Conservation (phyloP, 2,329 filamentous ascomycete genomes). For the Metarhizium robertsii region DNA sequence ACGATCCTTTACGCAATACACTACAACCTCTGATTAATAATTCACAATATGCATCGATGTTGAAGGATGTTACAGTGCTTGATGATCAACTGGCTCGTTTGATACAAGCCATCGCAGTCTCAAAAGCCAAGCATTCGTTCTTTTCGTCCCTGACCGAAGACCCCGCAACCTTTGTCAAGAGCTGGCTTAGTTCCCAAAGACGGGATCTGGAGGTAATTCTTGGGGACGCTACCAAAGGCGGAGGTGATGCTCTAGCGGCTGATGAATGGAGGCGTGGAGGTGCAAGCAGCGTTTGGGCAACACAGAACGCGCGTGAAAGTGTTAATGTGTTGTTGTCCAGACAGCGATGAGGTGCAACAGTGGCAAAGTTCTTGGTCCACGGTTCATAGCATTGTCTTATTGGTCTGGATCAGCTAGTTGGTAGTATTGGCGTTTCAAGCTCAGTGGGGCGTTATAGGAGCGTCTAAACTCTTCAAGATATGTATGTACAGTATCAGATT, state of each 20-base stretch:
- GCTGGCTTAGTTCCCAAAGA: constrained; percentile 88
- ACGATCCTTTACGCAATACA: constrained; percentile 67
- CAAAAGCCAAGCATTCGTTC: constrained; percentile 87
- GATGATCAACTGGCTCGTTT: constrained; percentile 82
- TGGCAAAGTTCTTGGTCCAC: not conserved
- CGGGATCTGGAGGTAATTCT: constrained; percentile 81
- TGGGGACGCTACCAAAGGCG: constrained; percentile 65
- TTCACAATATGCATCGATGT: constrained; percentile 57
- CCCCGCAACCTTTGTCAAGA: constrained; percentile 72
- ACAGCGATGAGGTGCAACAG: constrained; percentile 24
- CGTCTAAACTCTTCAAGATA: not conserved
- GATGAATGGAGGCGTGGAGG: constrained; percentile 63
- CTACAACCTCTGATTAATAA: constrained; percentile 59
- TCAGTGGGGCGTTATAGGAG: not conserved
- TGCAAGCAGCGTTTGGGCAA: constrained; percentile 44
- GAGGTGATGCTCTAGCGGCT: constrained; percentile 42
- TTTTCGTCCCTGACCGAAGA: constrained; percentile 70
- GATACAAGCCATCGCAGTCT: constrained; percentile 72
- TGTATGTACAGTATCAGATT: not conserved
- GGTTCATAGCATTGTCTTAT: not conserved
- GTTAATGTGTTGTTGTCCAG: constrained; percentile 52
- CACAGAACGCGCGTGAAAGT: constrained; percentile 51
- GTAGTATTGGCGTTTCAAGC: not conserved
- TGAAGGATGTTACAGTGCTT: constrained; percentile 66
- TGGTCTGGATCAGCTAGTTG: not conserved